Percentiles rank a stretch among this genome's conserved stretches.
Conservation (phyloP, 148 eudicot species). For the Fagopyrum tataricum region DNA sequence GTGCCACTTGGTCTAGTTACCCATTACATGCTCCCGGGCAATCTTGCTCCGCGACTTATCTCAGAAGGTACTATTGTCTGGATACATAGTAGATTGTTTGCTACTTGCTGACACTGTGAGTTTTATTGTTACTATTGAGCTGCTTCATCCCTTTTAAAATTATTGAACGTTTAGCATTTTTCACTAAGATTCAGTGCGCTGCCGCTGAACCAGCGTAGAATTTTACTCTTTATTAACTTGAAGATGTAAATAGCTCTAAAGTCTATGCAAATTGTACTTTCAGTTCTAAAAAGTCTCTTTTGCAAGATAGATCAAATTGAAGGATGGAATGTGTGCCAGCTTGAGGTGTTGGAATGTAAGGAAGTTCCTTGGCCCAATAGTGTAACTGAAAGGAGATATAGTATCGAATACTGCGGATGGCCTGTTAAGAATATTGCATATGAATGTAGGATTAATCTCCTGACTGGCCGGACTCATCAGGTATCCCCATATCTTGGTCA, state of each 20-base stretch:
- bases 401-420: slow-evolving; percentile 72
- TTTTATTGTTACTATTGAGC: neutral
- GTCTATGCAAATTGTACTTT: neutral
- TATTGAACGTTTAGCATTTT: neutral
- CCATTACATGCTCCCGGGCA: slow-evolving; percentile 81
- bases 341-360: slow-evolving; percentile 85
- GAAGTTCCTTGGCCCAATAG: slow-evolving; percentile 80
- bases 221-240: neutral
- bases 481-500: slow-evolving; percentile 20
- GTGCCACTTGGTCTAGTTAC: slow-evolving; percentile 62
- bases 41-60: slow-evolving; percentile 71
- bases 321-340: slow-evolving; percentile 74
- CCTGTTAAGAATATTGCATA: slow-evolving; percentile 61
- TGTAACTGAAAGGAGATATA: slow-evolving; percentile 30
- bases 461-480: slow-evolving; percentile 98
- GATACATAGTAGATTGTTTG: neutral
- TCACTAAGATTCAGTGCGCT: neutral
- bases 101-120: neutral
- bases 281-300: neutral
- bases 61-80: slow-evolving; percentile 52
- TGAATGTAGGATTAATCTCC: slow-evolving; percentile 76
- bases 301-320: slow-evolving; percentile 40
- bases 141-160: neutral
- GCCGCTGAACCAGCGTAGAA: neutral
- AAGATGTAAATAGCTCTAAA: neutral